Conservation (phyloP, 2,329 filamentous ascomycete genomes). For the Talaromyces islandicus region DNA sequence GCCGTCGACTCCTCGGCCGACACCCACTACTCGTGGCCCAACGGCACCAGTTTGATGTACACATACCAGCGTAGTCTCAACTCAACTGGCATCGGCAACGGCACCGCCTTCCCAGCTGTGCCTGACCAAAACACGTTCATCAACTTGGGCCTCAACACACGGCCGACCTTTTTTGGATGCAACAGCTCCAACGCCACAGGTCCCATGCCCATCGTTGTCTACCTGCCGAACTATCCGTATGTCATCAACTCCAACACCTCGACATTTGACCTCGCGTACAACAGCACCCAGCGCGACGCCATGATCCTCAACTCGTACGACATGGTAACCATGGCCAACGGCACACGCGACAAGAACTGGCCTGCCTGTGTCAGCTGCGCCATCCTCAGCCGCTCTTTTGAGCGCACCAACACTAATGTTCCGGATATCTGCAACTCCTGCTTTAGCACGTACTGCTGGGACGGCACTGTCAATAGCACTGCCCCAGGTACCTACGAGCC, state of each 20-base stretch:
- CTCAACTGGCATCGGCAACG: conserved; percentile 53
- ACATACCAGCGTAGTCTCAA: conserved; percentile 64
- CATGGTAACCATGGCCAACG: conserved; percentile 75
- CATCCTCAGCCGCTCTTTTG: conserved; percentile 68
- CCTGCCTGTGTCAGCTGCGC: conserved; percentile 82
- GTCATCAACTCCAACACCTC: conserved; percentile 69
- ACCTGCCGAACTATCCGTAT: conserved; percentile 83
- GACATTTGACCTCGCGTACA: conserved; percentile 66
- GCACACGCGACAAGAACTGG: conserved; percentile 69
- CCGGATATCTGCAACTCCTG: conserved; percentile 70
- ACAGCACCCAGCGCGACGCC: conserved; percentile 60
- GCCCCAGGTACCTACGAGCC: conserved; percentile 39
- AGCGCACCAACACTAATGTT: conserved; percentile 61
- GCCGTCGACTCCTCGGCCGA: conserved; percentile 74
- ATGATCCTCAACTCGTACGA: conserved; percentile 86
- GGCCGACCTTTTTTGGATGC: conserved; percentile 77
- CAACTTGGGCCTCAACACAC: conserved; percentile 67
- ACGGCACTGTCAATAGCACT: conserved; percentile 58
- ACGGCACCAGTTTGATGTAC: conserved; percentile 67
- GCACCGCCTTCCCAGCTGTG: conserved; percentile 64
- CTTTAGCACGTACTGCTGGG: conserved; percentile 85
- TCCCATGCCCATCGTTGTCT: conserved; percentile 66
- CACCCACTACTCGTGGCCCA: conserved; percentile 64
- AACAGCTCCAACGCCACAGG: conserved; percentile 58
- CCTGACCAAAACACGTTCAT: conserved; percentile 73